Evolutionary conservation across 176 grass and related monocot species (phyloP), one percentile per base, ranked within the genome.

Genomic region (Raddia guianensis): DNA sequence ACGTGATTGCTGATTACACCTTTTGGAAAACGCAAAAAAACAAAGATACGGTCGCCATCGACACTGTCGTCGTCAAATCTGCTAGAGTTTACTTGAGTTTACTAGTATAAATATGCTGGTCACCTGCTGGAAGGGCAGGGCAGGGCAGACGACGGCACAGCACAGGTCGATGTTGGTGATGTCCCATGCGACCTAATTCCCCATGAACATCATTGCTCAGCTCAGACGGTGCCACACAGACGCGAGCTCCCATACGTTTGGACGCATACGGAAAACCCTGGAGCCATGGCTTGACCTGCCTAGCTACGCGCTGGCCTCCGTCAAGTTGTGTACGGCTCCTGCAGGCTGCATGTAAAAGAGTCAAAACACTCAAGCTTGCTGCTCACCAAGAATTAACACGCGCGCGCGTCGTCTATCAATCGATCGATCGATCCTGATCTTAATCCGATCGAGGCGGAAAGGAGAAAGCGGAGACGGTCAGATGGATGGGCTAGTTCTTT

Each of bases 381-480:
- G 81, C 74, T 88, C 54, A 75, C 63, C 75, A 80, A 80, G 81
- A 88, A 78, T 66, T 55, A 78, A 51, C 63, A 70, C 63, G 46
- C 63, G 33, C 5, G 0, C 27, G 27, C n/a, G 13, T 12, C 63
- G 37, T 40, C 37, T 40, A 40, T 40, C 37, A n/a, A n/a, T n/a
- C n/a, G n/a, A n/a, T n/a, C n/a, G 37, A 40, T 40, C 37, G 37
- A 40, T 40, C 37, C 37, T 40, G 21, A 71, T 89, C 87, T 55
- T 16, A 76, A 84, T 89, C 87, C 15, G 70, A 72, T 81, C 63
- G 68, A 71, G 71, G 33, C 34, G 55, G 78, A 84, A 90, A 76
- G 85, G 18, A 5, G 33, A 87, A 72, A 83, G 47, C 19, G 74
- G 58, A 12, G 42, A 27, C 27, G 27, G 27, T 27, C 27, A 27